Percentiles rank a stretch among this genome's conserved stretches.
These are phyloP conservation scores for Exsudoporus floridanus DNA, from an alignment of 1,284 basidiomycete species.

Conservation along the genomic window DNA sequence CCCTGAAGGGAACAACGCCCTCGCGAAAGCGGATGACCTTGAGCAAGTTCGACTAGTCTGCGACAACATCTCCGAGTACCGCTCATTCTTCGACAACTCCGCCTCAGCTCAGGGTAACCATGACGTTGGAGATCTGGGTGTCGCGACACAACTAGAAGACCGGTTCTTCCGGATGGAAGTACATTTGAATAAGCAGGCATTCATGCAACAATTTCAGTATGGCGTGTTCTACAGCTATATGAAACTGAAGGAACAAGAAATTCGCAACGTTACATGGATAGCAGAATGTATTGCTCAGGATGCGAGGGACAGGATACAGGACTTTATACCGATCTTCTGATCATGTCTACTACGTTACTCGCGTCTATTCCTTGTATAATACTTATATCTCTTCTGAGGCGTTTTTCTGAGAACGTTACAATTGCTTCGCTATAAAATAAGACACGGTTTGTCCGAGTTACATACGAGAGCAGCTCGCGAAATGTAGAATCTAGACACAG, in stretches of 20 bases:
- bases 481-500: background rate
- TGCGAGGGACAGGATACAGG: conserved; percentile 89
- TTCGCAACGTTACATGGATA: conserved; percentile 96
- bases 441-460: background rate
- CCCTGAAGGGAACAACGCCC: conserved; percentile 93
- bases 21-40: conserved; percentile 93
- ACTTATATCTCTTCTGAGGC: background rate
- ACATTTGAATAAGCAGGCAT: conserved; percentile 88
- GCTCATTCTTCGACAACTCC: conserved; percentile 80
- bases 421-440: background rate
- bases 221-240: conserved; percentile 92
- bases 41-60: conserved; percentile 90
- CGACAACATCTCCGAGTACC: conserved; percentile 89
- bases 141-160: conserved; percentile 82
- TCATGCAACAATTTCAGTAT: conserved; percentile 94
- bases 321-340: conserved; percentile 87
- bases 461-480: background rate
- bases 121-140: conserved; percentile 50
- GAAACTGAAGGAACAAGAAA: conserved; percentile 99
- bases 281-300: conserved; percentile 96
- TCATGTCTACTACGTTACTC: background rate
- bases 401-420: background rate
- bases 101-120: conserved; percentile 39
- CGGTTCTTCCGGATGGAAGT: conserved; percentile 96
- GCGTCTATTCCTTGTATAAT: conserved; percentile 13